Percentiles rank a stretch among this genome's conserved stretches.
These are phyloP conservation scores for Chenopodium quinoa DNA, from an alignment of 148 eudicot species.

Conservation along the genomic window DNA sequence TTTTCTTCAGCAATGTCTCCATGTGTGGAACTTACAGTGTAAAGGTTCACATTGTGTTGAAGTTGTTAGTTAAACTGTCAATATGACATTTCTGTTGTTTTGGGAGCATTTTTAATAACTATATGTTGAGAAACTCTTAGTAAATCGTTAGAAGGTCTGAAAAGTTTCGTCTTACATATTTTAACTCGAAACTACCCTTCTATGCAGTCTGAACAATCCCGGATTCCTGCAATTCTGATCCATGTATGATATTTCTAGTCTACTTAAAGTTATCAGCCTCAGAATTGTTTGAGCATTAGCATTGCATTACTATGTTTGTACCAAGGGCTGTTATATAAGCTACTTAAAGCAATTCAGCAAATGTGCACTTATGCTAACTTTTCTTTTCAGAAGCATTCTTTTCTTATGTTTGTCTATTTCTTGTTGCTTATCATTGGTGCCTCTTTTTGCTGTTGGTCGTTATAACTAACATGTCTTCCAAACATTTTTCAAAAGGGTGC, in stretches of 20 bases:
- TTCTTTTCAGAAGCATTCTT: constrained; percentile 5
- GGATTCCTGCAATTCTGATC: too few relatives aligned
- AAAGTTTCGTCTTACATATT: neutral
- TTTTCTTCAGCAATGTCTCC: neutral
- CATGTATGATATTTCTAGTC: too few relatives aligned
- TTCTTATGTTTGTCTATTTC: neutral
- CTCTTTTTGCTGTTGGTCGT: constrained; percentile 4
- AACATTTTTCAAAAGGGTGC: constrained; percentile 3
- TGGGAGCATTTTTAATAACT: neutral
- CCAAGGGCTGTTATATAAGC: neutral
- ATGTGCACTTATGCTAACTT: neutral
- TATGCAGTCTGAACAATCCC: too few relatives aligned
- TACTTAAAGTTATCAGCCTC: neutral
- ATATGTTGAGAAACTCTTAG: neutral
- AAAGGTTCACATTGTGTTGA: constrained; percentile 5
- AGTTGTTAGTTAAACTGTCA: neutral
- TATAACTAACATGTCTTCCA: neutral
- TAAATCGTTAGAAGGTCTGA: neutral
- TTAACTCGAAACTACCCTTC: neutral
- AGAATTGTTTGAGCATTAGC: neutral
- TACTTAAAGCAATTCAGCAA: neutral
- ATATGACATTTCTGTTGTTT: neutral
- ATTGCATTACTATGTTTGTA: neutral
- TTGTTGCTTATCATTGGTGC: constrained; percentile 4
- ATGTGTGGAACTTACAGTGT: constrained; percentile 11